Base-by-base conservation (phyloP, 345 rosid genomes). In the Gossypium raimondii region DNA sequence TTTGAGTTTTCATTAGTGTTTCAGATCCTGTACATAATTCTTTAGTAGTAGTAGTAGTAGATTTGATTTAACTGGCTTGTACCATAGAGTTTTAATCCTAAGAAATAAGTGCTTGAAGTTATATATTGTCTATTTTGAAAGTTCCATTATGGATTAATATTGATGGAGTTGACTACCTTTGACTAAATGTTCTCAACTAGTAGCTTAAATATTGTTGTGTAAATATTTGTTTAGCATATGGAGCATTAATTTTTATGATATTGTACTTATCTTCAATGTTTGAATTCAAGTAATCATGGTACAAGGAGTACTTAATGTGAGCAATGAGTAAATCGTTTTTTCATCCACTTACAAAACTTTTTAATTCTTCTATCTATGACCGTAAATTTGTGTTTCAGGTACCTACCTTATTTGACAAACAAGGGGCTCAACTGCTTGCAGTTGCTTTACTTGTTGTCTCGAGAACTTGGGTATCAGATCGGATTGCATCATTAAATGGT, bases 401-500 rank as follows among this genome's bases (percentile, higher is more conserved):
- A 57, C 99, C 99, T 25, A 85, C 97, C 16, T 68, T 91, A 75
- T 75, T 95, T 76, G 98, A 95, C 81, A 93, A 87, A 82, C 99
- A 95, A 88, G 99, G 98, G 59, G 91, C 84, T 73, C 97, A 92
- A 73, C 83, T 95, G 69, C 89, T 93, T 82, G 85, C 92, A 29
- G 92, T 95, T 72, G 91, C 97, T 82, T 81, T 88, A 71, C 94
- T 95, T 79, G 98, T 95, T 53, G 82, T 93, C 76, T 90, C 98
- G 22, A 88, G 97, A 89, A 95, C 99, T 67, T 85, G 89, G 94
- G 83, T 93, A 68, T 91, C 99, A 13, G 99, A 95, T 84, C 85
- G 98, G 69, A 95, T 95, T 75, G 99, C 99, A 78, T 90, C 97
- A 69, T 84, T 95, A 76, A 95, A 95, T 81, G 98, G 98, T 95